phyloP scores from a whole-genome alignment of 345 rosid species.

The Eucalyptus dawsonii region DNA sequence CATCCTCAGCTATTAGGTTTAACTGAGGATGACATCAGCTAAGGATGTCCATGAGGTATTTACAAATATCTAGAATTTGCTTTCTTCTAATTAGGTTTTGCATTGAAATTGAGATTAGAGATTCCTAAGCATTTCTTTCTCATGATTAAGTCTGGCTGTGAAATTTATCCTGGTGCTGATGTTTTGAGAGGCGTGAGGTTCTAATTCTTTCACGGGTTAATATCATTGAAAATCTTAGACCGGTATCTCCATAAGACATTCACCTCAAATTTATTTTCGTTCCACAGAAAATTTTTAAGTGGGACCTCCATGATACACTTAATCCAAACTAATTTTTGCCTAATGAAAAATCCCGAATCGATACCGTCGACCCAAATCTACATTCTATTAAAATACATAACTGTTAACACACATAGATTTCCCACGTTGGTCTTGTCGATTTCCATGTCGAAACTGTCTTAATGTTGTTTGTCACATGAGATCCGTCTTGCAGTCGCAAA shows the following conservation, averaged over 20 bases:
- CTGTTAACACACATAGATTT: background rate
- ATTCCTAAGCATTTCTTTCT: background rate
- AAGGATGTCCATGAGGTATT: no score
- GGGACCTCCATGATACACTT: background rate
- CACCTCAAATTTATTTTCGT: background rate
- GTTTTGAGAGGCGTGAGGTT: background rate
- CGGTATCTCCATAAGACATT: accelerated
- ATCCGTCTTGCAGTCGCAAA: accelerated
- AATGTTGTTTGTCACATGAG: accelerated
- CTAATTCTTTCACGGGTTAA: background rate
- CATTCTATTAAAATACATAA: background rate
- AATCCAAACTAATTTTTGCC: background rate
- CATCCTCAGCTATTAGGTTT: no score
- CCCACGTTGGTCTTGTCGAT: background rate
- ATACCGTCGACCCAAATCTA: background rate
- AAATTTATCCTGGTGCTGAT: background rate
- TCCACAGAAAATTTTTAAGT: background rate
- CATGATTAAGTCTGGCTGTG: background rate
- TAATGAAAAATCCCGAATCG: background rate
- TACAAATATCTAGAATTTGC: background rate
- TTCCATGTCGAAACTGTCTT: accelerated
- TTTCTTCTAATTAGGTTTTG: background rate
- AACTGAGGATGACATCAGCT: no score
- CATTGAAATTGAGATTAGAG: background rate
- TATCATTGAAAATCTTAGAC: background rate